phyloP scores from a whole-genome alignment of 352 stramenopile genomes.

The Globisporangium apiculatum region DNA sequence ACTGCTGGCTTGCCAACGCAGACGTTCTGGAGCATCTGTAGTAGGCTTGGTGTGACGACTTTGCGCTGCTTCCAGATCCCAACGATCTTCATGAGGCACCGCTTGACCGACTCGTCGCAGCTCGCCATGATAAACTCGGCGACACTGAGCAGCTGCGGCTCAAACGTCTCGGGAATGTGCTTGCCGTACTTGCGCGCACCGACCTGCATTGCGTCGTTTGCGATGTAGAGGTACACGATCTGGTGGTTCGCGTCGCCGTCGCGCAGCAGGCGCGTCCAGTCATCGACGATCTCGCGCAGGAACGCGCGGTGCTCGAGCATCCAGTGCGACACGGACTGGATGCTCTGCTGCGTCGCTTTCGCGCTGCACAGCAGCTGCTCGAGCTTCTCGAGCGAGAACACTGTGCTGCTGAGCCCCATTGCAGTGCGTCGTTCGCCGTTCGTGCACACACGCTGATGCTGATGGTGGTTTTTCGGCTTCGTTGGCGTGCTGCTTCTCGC shows the following conservation, averaged over 20 bases:
- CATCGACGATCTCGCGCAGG: slow-evolving; percentile 49
- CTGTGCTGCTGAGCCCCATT: slow-evolving; percentile 11
- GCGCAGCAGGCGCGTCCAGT: slow-evolving; percentile 46
- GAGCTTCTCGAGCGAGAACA: slow-evolving; percentile 54
- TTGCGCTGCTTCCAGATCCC: slow-evolving; percentile 78
- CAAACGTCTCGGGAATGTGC: slow-evolving; percentile 55
- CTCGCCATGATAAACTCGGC: slow-evolving; percentile 59
- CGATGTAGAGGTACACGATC: slow-evolving; percentile 81
- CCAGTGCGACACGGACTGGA: slow-evolving; percentile 73
- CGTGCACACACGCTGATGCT: not conserved
- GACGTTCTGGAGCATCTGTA: slow-evolving; percentile 69
- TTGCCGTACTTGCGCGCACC: slow-evolving; percentile 76
- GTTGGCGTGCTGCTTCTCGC: not conserved
- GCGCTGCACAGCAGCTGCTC: slow-evolving; percentile 53
- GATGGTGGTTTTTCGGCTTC: not conserved
- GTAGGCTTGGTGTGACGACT: slow-evolving; percentile 40
- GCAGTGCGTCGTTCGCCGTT: not conserved
- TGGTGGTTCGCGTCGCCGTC: slow-evolving; percentile 55
- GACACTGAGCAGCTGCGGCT: slow-evolving; percentile 44
- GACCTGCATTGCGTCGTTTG: slow-evolving; percentile 83
- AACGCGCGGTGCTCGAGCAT: slow-evolving; percentile 59
- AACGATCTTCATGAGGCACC: slow-evolving; percentile 81
- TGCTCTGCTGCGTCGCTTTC: slow-evolving; percentile 80
- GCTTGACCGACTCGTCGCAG: slow-evolving; percentile 78
- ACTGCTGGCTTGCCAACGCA: slow-evolving; percentile 56